Base-by-base conservation (phyloP, 257 asterid genomes). In the Perilla frutescens region DNA sequence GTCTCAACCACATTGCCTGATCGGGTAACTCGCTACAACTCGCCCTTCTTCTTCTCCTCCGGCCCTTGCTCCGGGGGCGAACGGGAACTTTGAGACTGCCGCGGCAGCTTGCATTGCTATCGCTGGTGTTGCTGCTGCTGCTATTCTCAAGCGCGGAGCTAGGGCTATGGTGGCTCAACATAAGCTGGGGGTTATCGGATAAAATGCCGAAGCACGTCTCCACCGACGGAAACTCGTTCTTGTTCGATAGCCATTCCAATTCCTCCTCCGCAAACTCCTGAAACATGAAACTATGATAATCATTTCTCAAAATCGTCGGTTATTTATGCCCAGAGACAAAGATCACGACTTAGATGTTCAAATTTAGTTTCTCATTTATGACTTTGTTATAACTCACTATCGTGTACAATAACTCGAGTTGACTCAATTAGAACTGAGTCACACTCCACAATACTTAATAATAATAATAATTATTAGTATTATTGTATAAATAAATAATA, bases 241-340 rank as follows among this genome's bases (percentile, higher is more conserved):
- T 90, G 84, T 90, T 87, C 34, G 90, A 90, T 14, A 92, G 75
- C 98, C 98, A 90, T 66, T 90, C 97, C 39, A 92, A 76, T 15
- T 90, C 98, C 80, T 86, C 68, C 77, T 87, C 89, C 4, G 45
- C 82, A 26, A 78, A 34, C 26, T 73, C 90, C 90, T 85, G 79
- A 40, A 49, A 71, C 44, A 34, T 34, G 13, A 53, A 12, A 2
- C 1, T 29, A n/a, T 45, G 13, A 29, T 12, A 20, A 20, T 20
- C 26, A 20, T 20, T 20, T 20, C 26, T 20, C 26, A 20, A 20
- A 20, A 20, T 20, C 26, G 1, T 20, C 26, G 26, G 26, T 20
- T 20, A 20, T 20, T 20, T 20, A 0, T 20, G 26, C 26, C 26
- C 26, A 20, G 26, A 20, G 26, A 20, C 26, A 37, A 39, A 51